phyloP scores from a whole-genome alignment of 176 grass and related monocot genomes.

The Alopecurus myosuroides region DNA sequence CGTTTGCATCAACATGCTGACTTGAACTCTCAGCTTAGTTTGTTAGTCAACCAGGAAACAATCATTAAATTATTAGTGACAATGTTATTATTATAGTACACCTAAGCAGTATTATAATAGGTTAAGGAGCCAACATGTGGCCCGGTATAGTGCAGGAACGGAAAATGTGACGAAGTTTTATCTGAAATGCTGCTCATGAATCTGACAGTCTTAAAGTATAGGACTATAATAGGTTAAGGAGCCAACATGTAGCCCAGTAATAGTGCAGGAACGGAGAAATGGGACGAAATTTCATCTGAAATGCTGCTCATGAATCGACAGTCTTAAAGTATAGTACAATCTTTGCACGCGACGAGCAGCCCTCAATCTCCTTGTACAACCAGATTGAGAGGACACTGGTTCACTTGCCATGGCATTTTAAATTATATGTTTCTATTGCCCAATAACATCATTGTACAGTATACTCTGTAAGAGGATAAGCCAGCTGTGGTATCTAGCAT shows the following conservation, averaged over 20 bases:
- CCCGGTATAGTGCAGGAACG: background rate
- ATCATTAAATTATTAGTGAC: conserved; percentile 26
- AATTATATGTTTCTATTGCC: conserved; percentile 18
- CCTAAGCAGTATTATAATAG: conserved; percentile 16
- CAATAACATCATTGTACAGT: conserved; percentile 30
- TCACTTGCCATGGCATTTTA: conserved; percentile 19
- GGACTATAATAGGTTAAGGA: conserved; percentile 17
- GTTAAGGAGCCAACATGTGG: conserved; percentile 2
- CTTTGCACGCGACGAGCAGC: background rate
- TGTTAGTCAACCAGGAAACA: conserved; percentile 32
- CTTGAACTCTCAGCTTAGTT: conserved; percentile 16
- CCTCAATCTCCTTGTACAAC: background rate
- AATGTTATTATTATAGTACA: background rate
- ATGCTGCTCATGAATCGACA: conserved; percentile 16
- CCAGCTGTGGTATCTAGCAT: conserved; percentile 35
- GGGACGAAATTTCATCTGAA: background rate
- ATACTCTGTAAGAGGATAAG: conserved; percentile 40
- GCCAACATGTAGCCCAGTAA: background rate
- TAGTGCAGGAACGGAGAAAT: background rate
- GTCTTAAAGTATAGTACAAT: conserved; percentile 29
- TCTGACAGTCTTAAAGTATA: conserved; percentile 23
- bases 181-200: conserved; percentile 27
- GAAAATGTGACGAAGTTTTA: conserved; percentile 1
- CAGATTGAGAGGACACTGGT: background rate
- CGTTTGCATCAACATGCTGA: conserved; percentile 25